These are phyloP conservation scores for Pichia membranifaciens DNA, from an alignment of 805 yeast species.

Conservation along the genomic window DNA sequence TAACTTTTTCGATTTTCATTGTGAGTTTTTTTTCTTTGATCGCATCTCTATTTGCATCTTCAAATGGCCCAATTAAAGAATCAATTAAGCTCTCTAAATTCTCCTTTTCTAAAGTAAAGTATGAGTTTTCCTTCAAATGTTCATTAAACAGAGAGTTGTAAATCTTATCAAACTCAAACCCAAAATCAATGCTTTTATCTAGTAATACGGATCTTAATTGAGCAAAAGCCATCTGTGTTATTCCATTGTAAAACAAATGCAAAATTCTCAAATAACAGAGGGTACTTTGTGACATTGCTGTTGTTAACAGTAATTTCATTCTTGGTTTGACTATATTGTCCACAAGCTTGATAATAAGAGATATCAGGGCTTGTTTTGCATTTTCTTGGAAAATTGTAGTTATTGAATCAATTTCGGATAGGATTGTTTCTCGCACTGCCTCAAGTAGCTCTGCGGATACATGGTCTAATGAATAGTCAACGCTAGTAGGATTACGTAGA, in stretches of 20 bases:
- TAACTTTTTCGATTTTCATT: constrained; percentile 23
- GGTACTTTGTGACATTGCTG: constrained; percentile 56
- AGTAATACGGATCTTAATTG: constrained; percentile 57
- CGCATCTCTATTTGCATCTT: constrained; percentile 33
- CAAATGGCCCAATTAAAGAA: constrained; percentile 40
- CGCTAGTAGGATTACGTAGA: constrained; percentile 54
- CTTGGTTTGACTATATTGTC: constrained; percentile 62
- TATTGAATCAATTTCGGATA: constrained; percentile 69
- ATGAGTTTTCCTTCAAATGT: constrained; percentile 58
- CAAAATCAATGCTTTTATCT: constrained; percentile 41
- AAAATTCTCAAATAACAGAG: constrained; percentile 73
- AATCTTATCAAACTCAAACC: constrained; percentile 58
- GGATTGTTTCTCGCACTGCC: constrained; percentile 52
- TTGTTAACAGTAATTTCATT: constrained; percentile 52
- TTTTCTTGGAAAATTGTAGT: constrained; percentile 57
- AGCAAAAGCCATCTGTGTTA: constrained; percentile 51
- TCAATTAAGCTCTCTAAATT: constrained; percentile 52
- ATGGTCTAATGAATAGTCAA: constrained; percentile 43
- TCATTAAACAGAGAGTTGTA: constrained; percentile 69
- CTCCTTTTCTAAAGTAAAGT: constrained; percentile 67
- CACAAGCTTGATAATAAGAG: constrained; percentile 69
- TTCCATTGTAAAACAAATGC: constrained; percentile 55
- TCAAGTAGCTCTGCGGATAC: constrained; percentile 48
- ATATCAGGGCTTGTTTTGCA: constrained; percentile 57
- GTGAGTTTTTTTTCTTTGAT: constrained; percentile 31